Evolutionary conservation across 306 rosid species (phyloP).

Genomic region (Alnus rubra): DNA sequence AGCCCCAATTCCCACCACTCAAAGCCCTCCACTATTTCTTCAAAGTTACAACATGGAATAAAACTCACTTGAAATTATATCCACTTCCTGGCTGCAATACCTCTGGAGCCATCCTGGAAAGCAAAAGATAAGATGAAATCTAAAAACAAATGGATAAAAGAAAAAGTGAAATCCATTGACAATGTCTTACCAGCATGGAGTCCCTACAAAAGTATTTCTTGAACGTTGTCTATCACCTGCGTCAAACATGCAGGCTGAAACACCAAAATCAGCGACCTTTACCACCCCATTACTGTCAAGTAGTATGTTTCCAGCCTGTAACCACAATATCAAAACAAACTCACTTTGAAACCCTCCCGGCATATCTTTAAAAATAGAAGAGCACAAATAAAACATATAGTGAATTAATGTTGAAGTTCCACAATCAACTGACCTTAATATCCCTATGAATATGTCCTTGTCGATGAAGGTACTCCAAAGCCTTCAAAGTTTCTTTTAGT

Average conservation of each 20-base stretch:
- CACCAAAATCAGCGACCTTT: slow-evolving; percentile 97
- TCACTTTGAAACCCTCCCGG: slow-evolving; percentile 5
- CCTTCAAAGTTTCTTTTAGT: slow-evolving; percentile 85
- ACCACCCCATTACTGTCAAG: slow-evolving; percentile 73
- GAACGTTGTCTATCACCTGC: slow-evolving; percentile 90
- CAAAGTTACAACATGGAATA: background rate
- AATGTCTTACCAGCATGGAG: slow-evolving; percentile 87
- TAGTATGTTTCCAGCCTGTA: slow-evolving; percentile 90
- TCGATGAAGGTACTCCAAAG: slow-evolving; percentile 81
- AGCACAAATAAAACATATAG: background rate
- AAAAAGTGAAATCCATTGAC: background rate
- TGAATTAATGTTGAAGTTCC: background rate
- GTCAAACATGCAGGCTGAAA: slow-evolving; percentile 96
- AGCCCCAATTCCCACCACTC: background rate
- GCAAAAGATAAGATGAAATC: slow-evolving; percentile 10
- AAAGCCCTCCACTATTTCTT: background rate
- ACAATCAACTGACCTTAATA: slow-evolving; percentile 58
- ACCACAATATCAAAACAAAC: slow-evolving; percentile 5
- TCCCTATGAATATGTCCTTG: slow-evolving; percentile 98
- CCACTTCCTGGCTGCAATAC: slow-evolving; percentile 99
- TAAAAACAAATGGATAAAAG: slow-evolving; percentile 14
- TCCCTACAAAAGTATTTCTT: slow-evolving; percentile 90
- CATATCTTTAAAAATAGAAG: slow-evolving; percentile 6
- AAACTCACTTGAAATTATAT: slow-evolving; percentile 89
- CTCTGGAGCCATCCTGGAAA: slow-evolving; percentile 98